Percentiles rank a stretch among this genome's conserved stretches.
phyloP scores from a whole-genome alignment of 1,284 basidiomycete species.

The Trichosporon inkin region DNA sequence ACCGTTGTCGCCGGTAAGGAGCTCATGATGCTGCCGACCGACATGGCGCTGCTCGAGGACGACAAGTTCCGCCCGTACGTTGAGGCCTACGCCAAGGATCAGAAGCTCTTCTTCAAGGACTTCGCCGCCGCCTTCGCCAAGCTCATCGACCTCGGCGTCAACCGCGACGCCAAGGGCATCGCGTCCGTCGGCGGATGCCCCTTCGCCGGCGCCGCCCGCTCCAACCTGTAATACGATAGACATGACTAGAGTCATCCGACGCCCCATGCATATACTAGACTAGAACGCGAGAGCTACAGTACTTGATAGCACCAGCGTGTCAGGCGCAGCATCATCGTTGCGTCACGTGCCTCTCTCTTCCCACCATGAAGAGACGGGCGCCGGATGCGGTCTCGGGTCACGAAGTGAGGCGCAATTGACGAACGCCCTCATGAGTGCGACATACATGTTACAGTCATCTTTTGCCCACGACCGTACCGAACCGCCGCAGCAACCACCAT shows the following conservation, averaged over 20 bases:
- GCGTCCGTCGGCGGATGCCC: conserved; percentile 46
- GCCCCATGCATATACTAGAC: neutral
- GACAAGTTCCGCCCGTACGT: conserved; percentile 50
- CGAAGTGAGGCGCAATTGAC: no score
- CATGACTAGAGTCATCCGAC: neutral
- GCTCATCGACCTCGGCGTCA: conserved; percentile 52
- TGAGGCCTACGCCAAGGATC: conserved; percentile 55
- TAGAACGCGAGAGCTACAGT: no score
- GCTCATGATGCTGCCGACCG: conserved; percentile 58
- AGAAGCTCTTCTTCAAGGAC: conserved; percentile 56
- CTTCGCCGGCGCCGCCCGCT: conserved; percentile 28
- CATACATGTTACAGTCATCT: no score
- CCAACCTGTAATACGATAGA: neutral
- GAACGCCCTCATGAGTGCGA: no score
- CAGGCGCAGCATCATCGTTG: no score
- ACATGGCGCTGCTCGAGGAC: conserved; percentile 52
- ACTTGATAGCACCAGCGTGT: no score
- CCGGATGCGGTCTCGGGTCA: no score
- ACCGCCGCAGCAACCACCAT: no score
- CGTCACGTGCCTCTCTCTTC: no score
- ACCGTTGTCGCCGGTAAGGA: conserved; percentile 52
- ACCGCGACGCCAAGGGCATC: conserved; percentile 48
- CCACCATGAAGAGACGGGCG: no score
- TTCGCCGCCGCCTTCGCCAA: conserved; percentile 53
- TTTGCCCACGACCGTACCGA: no score